Evolutionary conservation across 805 yeast species (phyloP).

Genomic region (Saturnispora kantuleensis): DNA sequence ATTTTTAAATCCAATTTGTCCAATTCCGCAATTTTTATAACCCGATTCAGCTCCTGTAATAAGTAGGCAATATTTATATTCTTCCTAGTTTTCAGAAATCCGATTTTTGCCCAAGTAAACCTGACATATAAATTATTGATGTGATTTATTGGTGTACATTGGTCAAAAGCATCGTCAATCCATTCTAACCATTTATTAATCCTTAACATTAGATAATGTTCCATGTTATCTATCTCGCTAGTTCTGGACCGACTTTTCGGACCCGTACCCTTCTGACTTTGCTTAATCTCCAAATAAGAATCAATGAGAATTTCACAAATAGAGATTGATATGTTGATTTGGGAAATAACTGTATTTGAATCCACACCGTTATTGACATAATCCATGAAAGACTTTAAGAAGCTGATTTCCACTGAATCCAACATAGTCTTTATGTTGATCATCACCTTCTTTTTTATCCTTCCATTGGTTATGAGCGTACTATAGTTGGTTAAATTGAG

Average conservation of each 20-base stretch:
- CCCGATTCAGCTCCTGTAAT: slow-evolving; percentile 22
- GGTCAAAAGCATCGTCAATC: slow-evolving; percentile 23
- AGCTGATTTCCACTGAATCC: slow-evolving; percentile 21
- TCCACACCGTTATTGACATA: neutral
- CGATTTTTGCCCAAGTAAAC: slow-evolving; percentile 39
- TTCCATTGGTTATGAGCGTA: slow-evolving; percentile 19
- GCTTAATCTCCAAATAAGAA: slow-evolving; percentile 26
- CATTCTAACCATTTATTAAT: slow-evolving; percentile 39
- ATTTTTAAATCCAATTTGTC: slow-evolving; percentile 29
- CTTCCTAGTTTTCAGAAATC: slow-evolving; percentile 29
- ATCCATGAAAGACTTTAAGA: slow-evolving; percentile 14
- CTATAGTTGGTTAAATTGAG: slow-evolving; percentile 13
- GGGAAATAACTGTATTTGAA: neutral
- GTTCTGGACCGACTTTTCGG: slow-evolving; percentile 12
- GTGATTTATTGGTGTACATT: neutral
- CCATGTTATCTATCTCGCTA: slow-evolving; percentile 28
- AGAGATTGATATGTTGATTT: slow-evolving; percentile 25
- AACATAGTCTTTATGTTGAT: slow-evolving; percentile 16
- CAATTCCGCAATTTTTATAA: slow-evolving; percentile 18
- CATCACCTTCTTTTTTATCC: slow-evolving; percentile 14
- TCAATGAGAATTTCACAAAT: slow-evolving; percentile 38
- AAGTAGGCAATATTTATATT: slow-evolving; percentile 26
- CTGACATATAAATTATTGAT: slow-evolving; percentile 24
- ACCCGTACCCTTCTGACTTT: slow-evolving; percentile 19
- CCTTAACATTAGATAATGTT: slow-evolving; percentile 32